Evolutionary conservation across 257 asterid genomes (phyloP), one percentile per base, ranked within the genome.

Genomic region (Primulina huaijiensis): DNA sequence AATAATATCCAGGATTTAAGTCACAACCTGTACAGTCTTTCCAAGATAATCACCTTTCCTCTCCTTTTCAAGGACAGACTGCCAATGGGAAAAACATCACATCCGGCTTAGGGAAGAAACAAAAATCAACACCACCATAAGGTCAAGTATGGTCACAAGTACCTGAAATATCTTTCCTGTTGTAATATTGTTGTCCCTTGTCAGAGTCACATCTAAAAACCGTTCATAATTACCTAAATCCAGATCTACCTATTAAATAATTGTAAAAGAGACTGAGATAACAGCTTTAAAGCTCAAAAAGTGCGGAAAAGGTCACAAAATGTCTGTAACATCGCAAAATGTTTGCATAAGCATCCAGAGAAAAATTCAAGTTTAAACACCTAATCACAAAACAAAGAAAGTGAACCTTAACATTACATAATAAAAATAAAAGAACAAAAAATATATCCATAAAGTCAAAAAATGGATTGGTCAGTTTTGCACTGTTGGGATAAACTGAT

Each of bases 91-190:
- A 31, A 74, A 65, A 75, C 75, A 67, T 68, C 34, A 64, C 79
- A 64, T 79, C 73, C 64, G 64, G 67, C 68, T 56, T 8, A 16
- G 65, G 68, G 46, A 71, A 38, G 35, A 68, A 72, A 71, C 71
- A 82, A 53, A 69, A 43, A 40, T 16, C 40, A 62, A 53, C n/a
- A 25, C 62, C 52, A 11, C 7, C 63, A 53, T 19, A 37, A 74
- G 61, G 52, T 25, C 21, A 35, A 23, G 19, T 25, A 37, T 76
- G 27, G 71, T 70, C 31, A 65, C 71, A 52, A 60, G 71, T 76
- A 94, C 99, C 98, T 94, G 98, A 77, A 89, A 94, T 77, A 94
- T 91, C 88, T 94, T 91, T 72, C 99, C 99, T 29, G 97, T 91
- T 67, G 99, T 94, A 75, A 94, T 94, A 72, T 94, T 94, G 85